Conservation (phyloP, 2,329 filamentous ascomycete genomes). For the Hortaea sp. region DNA sequence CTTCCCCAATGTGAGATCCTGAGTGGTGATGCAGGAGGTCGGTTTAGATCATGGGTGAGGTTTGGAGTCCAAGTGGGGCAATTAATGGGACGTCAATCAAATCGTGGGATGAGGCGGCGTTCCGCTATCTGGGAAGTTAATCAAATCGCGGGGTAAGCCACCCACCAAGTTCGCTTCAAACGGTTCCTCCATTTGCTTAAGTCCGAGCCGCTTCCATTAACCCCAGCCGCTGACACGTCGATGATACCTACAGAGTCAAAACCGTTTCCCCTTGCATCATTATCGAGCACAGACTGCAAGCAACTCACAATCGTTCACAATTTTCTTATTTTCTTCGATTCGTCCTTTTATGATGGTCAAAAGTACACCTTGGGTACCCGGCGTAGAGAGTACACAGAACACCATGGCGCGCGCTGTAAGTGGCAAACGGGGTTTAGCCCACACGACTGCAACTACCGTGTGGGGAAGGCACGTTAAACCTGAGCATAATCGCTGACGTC, state of each 20-base stretch:
- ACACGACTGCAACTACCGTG: background rate
- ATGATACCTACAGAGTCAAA: background rate
- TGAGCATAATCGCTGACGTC: background rate
- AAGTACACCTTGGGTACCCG: conserved; percentile 6
- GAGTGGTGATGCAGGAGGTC: no score
- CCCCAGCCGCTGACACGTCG: background rate
- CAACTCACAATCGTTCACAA: background rate
- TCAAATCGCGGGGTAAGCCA: background rate
- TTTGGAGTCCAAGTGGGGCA: no score
- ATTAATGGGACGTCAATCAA: no score
- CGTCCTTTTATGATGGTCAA: conserved; percentile 2
- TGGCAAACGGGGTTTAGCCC: background rate
- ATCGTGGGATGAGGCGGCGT: no score
- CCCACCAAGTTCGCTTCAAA: background rate
- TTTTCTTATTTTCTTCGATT: background rate
- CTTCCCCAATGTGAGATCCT: no score
- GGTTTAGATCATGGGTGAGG: no score
- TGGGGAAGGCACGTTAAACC: background rate
- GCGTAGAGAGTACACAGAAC: background rate
- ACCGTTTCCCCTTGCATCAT: background rate
- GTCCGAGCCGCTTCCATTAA: background rate
- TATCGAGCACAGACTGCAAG: background rate
- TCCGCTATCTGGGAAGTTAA: no score
- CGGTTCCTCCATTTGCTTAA: background rate
- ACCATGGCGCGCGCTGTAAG: conserved; percentile 19